phyloP scores from a whole-genome alignment of 1,284 basidiomycete genomes.

The Boletus mariae region DNA sequence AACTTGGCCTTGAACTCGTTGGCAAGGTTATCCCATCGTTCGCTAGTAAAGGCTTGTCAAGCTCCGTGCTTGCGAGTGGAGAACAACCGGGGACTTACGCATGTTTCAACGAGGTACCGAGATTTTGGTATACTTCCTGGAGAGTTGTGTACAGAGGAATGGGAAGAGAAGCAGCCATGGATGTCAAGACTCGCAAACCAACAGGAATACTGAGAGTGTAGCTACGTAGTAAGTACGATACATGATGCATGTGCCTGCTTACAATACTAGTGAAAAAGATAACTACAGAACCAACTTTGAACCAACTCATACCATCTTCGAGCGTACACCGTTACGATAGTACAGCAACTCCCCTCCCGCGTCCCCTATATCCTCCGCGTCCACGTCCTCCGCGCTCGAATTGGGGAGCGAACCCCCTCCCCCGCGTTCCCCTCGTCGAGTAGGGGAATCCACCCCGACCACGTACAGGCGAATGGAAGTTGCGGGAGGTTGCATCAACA shows the following conservation, averaged over 20 bases:
- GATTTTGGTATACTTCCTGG: conserved; percentile 55
- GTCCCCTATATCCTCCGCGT: conserved; percentile 41
- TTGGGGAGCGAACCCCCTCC: conserved; percentile 31
- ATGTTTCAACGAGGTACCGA: conserved; percentile 56
- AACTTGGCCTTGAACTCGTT: conserved; percentile 63
- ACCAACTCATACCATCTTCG: too few species aligned
- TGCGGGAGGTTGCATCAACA: background rate
- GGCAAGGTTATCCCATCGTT: conserved; percentile 64
- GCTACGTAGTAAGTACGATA: too few species aligned
- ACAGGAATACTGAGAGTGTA: too few species aligned
- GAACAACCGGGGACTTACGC: conserved; percentile 35
- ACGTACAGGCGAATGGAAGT: conserved; percentile 1
- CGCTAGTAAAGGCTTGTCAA: conserved; percentile 28
- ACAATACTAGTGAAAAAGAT: too few species aligned
- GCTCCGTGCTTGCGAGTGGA: too few species aligned
- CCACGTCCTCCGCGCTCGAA: conserved; percentile 42
- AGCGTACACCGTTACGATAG: background rate
- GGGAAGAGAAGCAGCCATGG: conserved; percentile 53
- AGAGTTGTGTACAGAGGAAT: conserved; percentile 66
- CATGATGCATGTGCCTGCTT: too few species aligned
- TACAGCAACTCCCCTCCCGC: conserved; percentile 35
- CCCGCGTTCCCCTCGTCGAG: conserved; percentile 23
- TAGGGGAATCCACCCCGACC: conserved; percentile 8
- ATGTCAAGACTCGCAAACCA: background rate
- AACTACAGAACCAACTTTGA: too few species aligned